phyloP scores from a whole-genome alignment of 345 rosid genomes.

The Eucalyptus fibrosa region DNA sequence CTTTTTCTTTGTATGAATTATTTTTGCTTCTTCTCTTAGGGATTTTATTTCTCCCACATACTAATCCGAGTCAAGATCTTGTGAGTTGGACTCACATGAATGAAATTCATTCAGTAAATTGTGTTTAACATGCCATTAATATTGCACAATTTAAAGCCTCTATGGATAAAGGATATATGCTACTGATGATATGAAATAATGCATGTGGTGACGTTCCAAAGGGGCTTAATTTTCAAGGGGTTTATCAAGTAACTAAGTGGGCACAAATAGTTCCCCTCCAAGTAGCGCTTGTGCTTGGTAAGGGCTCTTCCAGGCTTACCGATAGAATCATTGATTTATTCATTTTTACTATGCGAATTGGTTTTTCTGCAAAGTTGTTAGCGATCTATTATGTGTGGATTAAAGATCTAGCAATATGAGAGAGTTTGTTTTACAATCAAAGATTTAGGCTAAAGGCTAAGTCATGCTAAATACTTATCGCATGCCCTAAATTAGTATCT shows the following conservation, averaged over 20 bases:
- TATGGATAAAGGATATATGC: not conserved
- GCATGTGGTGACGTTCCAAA: too few species aligned
- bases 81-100: too few species aligned
- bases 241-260: not conserved
- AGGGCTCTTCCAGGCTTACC: too few species aligned
- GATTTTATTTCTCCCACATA: not conserved
- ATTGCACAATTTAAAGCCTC: not conserved
- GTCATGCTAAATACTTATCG: too few species aligned
- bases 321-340: too few species aligned
- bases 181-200: too few species aligned
- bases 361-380: not conserved
- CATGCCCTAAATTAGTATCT: too few species aligned
- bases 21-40: not conserved
- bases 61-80: not conserved
- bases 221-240: not conserved
- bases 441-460: too few species aligned
- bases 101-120: too few species aligned
- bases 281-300: not conserved
- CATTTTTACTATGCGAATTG: not conserved
- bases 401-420: not conserved
- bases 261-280: not conserved
- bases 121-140: not conserved
- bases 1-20: not conserved
- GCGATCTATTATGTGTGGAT: not conserved
- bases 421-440: too few species aligned